These are phyloP conservation scores for Aspergillus sergii DNA, from an alignment of 2,329 filamentous ascomycete species.

Conservation along the genomic window DNA sequence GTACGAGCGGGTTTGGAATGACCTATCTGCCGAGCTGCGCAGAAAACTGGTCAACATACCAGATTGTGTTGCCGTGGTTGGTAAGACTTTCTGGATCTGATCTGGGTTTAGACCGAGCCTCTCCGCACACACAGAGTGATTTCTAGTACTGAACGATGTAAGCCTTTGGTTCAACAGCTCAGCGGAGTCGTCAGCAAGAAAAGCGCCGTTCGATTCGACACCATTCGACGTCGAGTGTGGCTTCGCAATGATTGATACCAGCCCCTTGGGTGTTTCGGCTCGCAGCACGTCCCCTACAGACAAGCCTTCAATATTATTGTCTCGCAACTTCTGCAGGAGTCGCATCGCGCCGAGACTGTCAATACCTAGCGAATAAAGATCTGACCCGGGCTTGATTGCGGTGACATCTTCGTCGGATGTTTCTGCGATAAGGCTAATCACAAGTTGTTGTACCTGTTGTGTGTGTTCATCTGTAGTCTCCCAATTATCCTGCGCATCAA, in stretches of 20 bases:
- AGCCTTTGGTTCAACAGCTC: conserved; percentile 9
- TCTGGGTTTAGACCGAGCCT: conserved; percentile 16
- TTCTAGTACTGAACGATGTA: conserved; percentile 21
- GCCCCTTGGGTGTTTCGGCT: conserved; percentile 28
- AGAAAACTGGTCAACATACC: conserved; percentile 39
- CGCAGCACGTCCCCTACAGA: conserved; percentile 34
- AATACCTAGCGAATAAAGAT: conserved; percentile 32
- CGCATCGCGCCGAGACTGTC: conserved; percentile 41
- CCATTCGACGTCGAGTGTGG: neutral
- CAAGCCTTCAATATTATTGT: conserved; percentile 26
- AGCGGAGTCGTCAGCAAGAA: neutral
- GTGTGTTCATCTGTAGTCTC: conserved; percentile 5
- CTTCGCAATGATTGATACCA: conserved; percentile 22
- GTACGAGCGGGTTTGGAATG: conserved; percentile 27
- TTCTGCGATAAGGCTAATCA: conserved; percentile 20
- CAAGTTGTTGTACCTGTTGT: conserved; percentile 14
- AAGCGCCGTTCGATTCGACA: neutral
- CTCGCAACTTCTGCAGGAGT: conserved; percentile 34
- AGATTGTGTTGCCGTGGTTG: conserved; percentile 39
- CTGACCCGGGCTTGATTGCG: conserved; percentile 19
- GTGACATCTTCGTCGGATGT: conserved; percentile 17
- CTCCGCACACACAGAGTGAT: conserved; percentile 22
- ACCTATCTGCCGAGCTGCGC: conserved; percentile 20
- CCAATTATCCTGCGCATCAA: conserved; percentile 11
- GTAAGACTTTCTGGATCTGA: conserved; percentile 33